A percentile compares a stretch with the other conserved stretches of the same genome.
Evolutionary conservation across 257 asterid species (phyloP).

Genomic region (Solanum neorickii): DNA sequence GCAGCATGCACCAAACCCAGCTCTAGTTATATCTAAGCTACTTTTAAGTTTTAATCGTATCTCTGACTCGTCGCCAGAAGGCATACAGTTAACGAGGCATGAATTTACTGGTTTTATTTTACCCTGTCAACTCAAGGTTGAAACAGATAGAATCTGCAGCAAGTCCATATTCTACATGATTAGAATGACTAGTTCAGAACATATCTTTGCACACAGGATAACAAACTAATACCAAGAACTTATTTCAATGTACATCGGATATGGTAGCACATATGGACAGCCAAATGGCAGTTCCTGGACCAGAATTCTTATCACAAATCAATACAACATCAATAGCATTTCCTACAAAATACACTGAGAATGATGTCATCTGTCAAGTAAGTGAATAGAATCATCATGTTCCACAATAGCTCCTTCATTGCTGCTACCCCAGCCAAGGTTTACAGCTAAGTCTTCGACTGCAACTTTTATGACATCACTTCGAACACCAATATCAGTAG

Average conservation of each 20-base stretch:
- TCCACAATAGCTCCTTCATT: conserved; percentile 15
- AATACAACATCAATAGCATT: neutral
- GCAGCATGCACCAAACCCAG: conserved; percentile 3
- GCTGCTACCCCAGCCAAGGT: conserved; percentile 50
- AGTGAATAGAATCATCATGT: conserved; percentile 10
- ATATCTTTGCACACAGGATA: neutral
- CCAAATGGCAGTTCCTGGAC: neutral
- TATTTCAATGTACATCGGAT: neutral
- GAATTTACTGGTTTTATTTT: neutral
- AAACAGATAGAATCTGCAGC: neutral
- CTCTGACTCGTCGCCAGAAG: neutral
- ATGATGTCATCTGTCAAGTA: conserved; percentile 18
- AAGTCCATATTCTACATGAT: neutral
- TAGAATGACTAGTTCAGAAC: neutral
- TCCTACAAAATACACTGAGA: neutral
- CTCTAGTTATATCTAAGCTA: neutral
- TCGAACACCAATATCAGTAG: conserved; percentile 83
- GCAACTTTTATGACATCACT: conserved; percentile 68
- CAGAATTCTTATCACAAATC: neutral
- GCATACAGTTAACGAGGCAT: neutral
- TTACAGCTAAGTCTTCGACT: conserved; percentile 68
- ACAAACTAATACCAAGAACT: neutral
- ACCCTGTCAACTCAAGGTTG: neutral
- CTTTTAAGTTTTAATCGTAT: neutral
- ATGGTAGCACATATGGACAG: neutral